phyloP scores from a whole-genome alignment of 257 asterid species.

The Plantago elongata region DNA sequence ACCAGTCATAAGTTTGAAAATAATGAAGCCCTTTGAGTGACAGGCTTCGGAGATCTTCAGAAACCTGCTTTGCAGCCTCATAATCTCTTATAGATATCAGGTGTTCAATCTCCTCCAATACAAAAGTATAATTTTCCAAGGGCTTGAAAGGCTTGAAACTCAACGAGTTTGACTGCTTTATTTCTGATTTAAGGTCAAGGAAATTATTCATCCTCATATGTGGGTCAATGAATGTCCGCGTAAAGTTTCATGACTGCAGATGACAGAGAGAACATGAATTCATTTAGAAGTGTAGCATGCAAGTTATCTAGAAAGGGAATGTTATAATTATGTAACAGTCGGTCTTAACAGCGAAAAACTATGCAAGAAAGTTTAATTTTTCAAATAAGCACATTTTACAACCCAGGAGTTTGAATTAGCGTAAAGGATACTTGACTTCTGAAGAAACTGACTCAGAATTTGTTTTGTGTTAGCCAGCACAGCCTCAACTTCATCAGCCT shows the following conservation, averaged over 20 bases:
- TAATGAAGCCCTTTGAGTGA: constrained; percentile 88
- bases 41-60: constrained; percentile 79
- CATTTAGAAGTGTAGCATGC: background rate
- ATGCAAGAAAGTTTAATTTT: background rate
- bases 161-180: constrained; percentile 61
- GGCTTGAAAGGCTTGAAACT: constrained; percentile 86
- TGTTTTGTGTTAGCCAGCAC: constrained; percentile 87
- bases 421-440: constrained; percentile 76
- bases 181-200: constrained; percentile 58
- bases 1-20: constrained; percentile 96
- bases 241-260: no score
- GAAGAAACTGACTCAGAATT: constrained; percentile 79
- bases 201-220: background rate
- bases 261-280: background rate
- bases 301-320: background rate
- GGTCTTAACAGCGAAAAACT: background rate
- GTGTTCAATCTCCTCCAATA: constrained; percentile 60
- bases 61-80: constrained; percentile 57
- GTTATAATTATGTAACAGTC: constrained; percentile 4
- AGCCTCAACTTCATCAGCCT: constrained; percentile 90
- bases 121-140: constrained; percentile 41
- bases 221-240: no score
- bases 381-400: constrained; percentile 12
- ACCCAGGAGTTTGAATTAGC: background rate
- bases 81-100: constrained; percentile 51